phyloP scores from a whole-genome alignment of 129 eudicot genomes.

The Artemisia tridentata region DNA sequence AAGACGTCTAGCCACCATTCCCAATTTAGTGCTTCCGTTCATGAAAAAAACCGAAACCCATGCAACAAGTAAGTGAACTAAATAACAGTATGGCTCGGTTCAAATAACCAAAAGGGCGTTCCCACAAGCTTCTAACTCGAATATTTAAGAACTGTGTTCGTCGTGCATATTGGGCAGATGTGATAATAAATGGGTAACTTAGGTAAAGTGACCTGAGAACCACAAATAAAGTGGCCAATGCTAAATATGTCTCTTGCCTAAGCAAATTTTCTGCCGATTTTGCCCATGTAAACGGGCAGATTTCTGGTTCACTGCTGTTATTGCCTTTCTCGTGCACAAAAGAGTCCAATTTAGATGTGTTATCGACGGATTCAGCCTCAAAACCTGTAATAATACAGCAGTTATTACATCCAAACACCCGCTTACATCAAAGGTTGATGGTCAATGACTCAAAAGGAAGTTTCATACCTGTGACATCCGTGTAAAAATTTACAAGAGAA shows the following conservation, averaged over 20 bases:
- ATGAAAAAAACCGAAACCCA: constrained; percentile 64
- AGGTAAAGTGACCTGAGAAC: constrained; percentile 54
- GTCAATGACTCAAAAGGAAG: background rate
- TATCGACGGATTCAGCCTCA: constrained; percentile 37
- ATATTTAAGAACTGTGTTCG: constrained; percentile 47
- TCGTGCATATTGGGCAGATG: constrained; percentile 54
- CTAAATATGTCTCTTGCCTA: constrained; percentile 74
- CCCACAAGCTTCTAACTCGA: constrained; percentile 60
- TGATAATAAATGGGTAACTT: constrained; percentile 44
- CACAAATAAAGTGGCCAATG: constrained; percentile 75
- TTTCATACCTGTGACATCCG: constrained; percentile 62
- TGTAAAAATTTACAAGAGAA: constrained; percentile 68
- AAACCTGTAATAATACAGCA: constrained; percentile 33
- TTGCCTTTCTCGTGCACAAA: constrained; percentile 24
- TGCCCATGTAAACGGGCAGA: constrained; percentile 89
- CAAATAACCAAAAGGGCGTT: constrained; percentile 52
- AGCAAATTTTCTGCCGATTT: constrained; percentile 82
- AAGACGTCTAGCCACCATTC: constrained; percentile 5
- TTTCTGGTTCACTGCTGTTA: constrained; percentile 38
- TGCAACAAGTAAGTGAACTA: constrained; percentile 53
- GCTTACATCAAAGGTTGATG: too few species aligned
- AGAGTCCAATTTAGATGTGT: constrained; percentile 20
- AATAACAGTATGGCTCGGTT: constrained; percentile 61
- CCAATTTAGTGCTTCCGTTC: constrained; percentile 55
- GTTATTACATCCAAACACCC: background rate